Evolutionary conservation across 2,329 filamentous ascomycete genomes (phyloP).

Genomic region (Cladosporium sphaerospermum): DNA sequence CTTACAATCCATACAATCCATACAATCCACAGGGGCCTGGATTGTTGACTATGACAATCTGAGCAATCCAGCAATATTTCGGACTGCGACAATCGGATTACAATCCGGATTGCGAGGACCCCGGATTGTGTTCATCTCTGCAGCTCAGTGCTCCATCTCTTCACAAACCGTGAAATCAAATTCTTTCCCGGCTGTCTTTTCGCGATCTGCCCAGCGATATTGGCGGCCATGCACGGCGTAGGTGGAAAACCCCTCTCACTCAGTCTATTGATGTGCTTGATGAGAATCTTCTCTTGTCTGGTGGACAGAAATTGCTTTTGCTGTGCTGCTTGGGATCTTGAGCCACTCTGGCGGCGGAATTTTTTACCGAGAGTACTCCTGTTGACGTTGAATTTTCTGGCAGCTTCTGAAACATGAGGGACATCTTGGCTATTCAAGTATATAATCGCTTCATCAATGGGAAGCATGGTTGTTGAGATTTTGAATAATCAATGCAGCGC

Average conservation of each 20-base stretch:
- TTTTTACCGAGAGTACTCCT: neutral
- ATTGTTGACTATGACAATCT: no score
- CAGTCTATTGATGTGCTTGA: slow-evolving; percentile 19
- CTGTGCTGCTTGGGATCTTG: neutral
- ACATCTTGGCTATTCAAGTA: neutral
- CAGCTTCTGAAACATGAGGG: neutral
- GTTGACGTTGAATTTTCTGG: no score
- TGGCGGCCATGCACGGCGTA: slow-evolving; percentile 16
- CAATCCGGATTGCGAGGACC: no score
- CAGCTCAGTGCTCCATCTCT: slow-evolving; percentile 13
- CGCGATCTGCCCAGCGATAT: slow-evolving; percentile 15
- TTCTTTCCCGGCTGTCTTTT: slow-evolving; percentile 8
- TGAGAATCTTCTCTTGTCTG: slow-evolving; percentile 13
- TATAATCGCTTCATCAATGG: slow-evolving; percentile 1
- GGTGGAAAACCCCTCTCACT: slow-evolving; percentile 14
- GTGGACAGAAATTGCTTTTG: neutral
- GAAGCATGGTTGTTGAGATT: neutral
- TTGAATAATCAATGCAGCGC: no score
- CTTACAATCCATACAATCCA: no score
- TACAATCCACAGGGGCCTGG: no score
- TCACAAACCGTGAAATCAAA: slow-evolving; percentile 18
- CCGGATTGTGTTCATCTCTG: no score
- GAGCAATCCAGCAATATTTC: no score
- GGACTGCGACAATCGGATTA: no score
- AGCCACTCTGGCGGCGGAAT: neutral